phyloP scores from a whole-genome alignment of 345 rosid genomes.

The Lumnitzera racemosa region DNA sequence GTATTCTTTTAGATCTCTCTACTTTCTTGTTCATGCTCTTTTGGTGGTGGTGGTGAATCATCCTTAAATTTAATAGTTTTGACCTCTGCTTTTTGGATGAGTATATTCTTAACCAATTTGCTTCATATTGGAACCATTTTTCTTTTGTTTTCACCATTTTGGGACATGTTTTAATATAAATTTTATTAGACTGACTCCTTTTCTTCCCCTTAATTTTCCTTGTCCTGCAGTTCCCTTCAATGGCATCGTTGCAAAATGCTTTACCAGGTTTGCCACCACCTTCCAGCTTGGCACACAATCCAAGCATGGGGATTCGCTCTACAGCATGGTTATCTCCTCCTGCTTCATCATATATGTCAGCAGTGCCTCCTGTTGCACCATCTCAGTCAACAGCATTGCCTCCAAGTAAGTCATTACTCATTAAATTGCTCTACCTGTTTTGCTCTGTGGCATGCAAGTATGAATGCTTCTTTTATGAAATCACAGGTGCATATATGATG shows the following conservation, averaged over 20 bases:
- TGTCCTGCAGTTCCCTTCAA: conserved; percentile 67
- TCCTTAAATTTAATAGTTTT: too few relatives aligned
- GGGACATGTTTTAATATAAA: neutral
- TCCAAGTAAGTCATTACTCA: conserved; percentile 38
- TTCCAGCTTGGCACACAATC: conserved; percentile 30
- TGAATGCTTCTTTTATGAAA: neutral
- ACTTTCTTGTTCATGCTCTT: too few relatives aligned
- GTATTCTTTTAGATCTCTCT: too few relatives aligned
- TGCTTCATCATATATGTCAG: conserved; percentile 24
- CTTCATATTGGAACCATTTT: too few relatives aligned
- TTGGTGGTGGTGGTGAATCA: too few relatives aligned
- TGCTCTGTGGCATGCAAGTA: conserved; percentile 4
- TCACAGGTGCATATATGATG: conserved; percentile 50
- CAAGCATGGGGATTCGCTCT: conserved; percentile 36
- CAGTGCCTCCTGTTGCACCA: conserved; percentile 10
- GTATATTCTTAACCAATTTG: too few relatives aligned
- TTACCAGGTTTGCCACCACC: conserved; percentile 45
- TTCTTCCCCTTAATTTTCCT: conserved; percentile 2
- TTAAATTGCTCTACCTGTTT: neutral
- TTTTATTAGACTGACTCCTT: neutral
- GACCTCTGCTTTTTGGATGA: too few relatives aligned
- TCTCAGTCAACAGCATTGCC: conserved; percentile 31
- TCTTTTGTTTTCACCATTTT: neutral
- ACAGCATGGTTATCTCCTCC: conserved; percentile 49
- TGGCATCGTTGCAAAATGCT: conserved; percentile 61